Conservation (phyloP, 2,329 filamentous ascomycete species). For the Epichloe festucae region DNA sequence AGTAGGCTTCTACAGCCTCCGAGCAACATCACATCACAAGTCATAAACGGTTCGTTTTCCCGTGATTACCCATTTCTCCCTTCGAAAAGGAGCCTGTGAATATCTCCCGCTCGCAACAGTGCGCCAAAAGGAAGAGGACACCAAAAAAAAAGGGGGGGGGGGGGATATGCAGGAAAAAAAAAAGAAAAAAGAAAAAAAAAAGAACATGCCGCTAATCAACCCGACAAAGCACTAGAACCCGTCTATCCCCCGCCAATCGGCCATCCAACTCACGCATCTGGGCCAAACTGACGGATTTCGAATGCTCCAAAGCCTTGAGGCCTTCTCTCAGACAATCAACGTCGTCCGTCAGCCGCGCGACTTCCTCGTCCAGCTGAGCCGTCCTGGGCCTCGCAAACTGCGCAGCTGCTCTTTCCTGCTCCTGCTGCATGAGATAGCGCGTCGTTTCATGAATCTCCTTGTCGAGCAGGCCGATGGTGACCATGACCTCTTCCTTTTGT, state of each 20-base stretch:
- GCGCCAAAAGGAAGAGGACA: too few species aligned
- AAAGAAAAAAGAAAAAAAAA: neutral
- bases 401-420: neutral
- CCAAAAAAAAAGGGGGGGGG: too few species aligned
- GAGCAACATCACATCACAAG: too few species aligned
- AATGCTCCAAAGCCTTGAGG: neutral
- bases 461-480: conserved; percentile 1
- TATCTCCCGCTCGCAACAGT: too few species aligned
- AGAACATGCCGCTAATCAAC: neutral
- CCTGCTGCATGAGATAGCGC: conserved; percentile 1
- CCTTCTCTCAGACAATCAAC: neutral
- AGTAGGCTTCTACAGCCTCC: too few species aligned
- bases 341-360: conserved; percentile 1
- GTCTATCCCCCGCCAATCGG: neutral
- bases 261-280: conserved; percentile 1
- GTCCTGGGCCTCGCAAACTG: conserved; percentile 2
- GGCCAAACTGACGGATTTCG: neutral
- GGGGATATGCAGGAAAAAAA: too few species aligned
- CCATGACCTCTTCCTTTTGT: conserved; percentile 1
- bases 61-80: too few species aligned
- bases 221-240: neutral
- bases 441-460: conserved; percentile 3
- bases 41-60: too few species aligned
- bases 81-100: too few species aligned
- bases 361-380: neutral